Conservation (phyloP, 1,284 basidiomycete species). For the Trichosporon asahii region DNA sequence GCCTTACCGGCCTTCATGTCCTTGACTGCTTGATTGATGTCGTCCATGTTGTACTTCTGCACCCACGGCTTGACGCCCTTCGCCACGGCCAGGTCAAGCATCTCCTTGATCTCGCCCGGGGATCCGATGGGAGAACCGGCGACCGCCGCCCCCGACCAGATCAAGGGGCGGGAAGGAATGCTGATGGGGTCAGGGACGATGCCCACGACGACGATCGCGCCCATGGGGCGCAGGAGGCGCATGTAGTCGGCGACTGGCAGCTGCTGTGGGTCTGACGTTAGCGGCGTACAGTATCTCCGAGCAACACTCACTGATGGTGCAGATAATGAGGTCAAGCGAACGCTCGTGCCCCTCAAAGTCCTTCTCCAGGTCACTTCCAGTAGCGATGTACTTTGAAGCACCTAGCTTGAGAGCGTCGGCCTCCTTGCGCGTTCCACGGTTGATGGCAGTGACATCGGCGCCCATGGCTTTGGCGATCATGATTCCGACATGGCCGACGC, state of each 20-base stretch:
- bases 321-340: conserved; percentile 52
- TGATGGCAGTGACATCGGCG: conserved; percentile 60
- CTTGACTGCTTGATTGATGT: conserved; percentile 52
- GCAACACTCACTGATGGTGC: conserved; percentile 46
- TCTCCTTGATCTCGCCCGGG: conserved; percentile 47
- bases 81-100: conserved; percentile 44
- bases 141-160: conserved; percentile 28
- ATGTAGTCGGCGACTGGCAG: conserved; percentile 45
- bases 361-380: conserved; percentile 31
- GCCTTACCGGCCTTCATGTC: conserved; percentile 51
- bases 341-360: conserved; percentile 38
- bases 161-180: conserved; percentile 37
- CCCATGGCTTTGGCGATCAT: conserved; percentile 57
- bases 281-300: background rate
- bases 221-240: conserved; percentile 47
- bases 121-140: conserved; percentile 42
- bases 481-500: conserved; percentile 49
- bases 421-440: conserved; percentile 53
- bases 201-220: conserved; percentile 49
- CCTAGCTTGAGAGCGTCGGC: conserved; percentile 56
- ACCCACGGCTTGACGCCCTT: conserved; percentile 40
- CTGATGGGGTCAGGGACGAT: conserved; percentile 36
- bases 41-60: conserved; percentile 45
- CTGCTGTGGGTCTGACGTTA: conserved; percentile 9
- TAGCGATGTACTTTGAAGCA: conserved; percentile 48